These are phyloP conservation scores for Pseudogymnoascus sp. DNA, from an alignment of 2,329 filamentous ascomycete species.

Conservation along the genomic window DNA sequence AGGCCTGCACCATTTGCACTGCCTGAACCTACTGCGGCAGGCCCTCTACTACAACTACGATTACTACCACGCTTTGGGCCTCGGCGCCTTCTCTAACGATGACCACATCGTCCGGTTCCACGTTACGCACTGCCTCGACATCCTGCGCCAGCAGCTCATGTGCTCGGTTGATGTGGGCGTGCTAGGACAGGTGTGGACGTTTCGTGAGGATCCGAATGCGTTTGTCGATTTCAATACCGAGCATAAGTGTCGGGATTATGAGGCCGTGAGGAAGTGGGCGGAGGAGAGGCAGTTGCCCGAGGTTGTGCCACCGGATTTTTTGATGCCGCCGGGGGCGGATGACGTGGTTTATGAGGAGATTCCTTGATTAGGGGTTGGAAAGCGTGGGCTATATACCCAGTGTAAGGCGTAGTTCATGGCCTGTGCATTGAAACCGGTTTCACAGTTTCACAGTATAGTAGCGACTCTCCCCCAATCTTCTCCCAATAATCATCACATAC, in stretches of 20 bases:
- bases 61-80: conserved; percentile 39
- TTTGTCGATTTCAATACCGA: conserved; percentile 50
- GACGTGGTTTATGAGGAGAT: conserved; percentile 18
- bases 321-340: conserved; percentile 12
- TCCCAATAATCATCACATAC: background rate
- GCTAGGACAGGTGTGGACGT: conserved; percentile 48
- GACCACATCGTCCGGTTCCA: conserved; percentile 43
- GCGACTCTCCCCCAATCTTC: background rate
- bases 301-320: conserved; percentile 21
- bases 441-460: background rate
- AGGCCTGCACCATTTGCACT: conserved; percentile 43
- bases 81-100: conserved; percentile 43
- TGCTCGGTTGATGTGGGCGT: conserved; percentile 46
- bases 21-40: conserved; percentile 48
- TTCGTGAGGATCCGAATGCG: conserved; percentile 31
- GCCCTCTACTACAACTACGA: conserved; percentile 46
- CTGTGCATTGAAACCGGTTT: background rate
- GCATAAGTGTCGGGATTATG: conserved; percentile 47
- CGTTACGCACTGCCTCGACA: conserved; percentile 48
- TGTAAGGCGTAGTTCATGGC: background rate
- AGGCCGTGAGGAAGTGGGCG: conserved; percentile 44
- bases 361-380: conserved; percentile 12
- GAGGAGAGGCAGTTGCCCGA: conserved; percentile 37
- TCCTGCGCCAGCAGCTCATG: conserved; percentile 49
- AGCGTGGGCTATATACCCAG: background rate